Evolutionary conservation across 108 stramenopile species (phyloP).

Genomic region (Cyclotella kingstonii): DNA sequence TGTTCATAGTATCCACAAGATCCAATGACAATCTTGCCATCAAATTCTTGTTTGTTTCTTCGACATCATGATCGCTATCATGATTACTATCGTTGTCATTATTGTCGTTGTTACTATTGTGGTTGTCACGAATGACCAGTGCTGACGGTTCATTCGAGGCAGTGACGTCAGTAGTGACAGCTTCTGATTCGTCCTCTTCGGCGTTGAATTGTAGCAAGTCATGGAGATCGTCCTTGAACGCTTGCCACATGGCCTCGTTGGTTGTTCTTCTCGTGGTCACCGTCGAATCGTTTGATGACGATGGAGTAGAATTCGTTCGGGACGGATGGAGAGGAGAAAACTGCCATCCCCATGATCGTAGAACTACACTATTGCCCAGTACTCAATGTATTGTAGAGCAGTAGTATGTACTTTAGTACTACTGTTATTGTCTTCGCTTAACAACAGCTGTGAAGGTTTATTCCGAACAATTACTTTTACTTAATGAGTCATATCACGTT

Average conservation of each 20-base stretch:
- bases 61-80: slow-evolving; percentile 4
- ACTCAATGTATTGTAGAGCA: too few relatives aligned
- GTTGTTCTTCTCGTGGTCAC: not conserved
- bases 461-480: too few relatives aligned
- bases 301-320: too few relatives aligned
- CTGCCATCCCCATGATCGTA: too few relatives aligned
- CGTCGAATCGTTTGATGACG: too few relatives aligned
- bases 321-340: too few relatives aligned
- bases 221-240: slow-evolving; percentile 14
- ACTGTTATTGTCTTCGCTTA: too few relatives aligned
- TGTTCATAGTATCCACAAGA: slow-evolving; percentile 23
- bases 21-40: not conserved
- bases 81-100: slow-evolving; percentile 1
- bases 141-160: slow-evolving; percentile 10
- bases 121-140: not conserved
- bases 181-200: not conserved
- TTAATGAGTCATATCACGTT: too few relatives aligned
- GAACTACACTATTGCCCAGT: too few relatives aligned
- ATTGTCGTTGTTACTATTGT: slow-evolving; percentile 3
- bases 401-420: too few relatives aligned
- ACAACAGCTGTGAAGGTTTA: too few relatives aligned
- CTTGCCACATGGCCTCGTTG: slow-evolving; percentile 32
- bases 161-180: not conserved
- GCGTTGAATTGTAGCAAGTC: slow-evolving; percentile 8
- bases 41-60: not conserved